Base-by-base conservation (phyloP, 2,329 filamentous ascomycete genomes). In the Myriosclerotinia curreyana region DNA sequence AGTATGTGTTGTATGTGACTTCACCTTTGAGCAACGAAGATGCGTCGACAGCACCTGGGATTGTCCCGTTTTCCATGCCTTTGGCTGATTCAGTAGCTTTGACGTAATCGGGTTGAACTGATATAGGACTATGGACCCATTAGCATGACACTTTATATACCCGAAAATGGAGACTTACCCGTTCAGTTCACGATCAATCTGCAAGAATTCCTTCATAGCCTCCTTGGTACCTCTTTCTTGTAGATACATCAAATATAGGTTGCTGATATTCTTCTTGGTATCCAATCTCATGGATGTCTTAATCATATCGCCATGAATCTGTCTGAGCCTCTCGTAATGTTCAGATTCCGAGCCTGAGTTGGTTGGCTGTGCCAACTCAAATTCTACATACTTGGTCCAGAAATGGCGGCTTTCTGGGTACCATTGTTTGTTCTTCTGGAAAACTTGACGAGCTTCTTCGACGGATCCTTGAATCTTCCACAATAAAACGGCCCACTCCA, bases 311-410 rank as follows among this genome's bases (percentile, higher is more conserved):
- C 90, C 83, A 72, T 94, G 86, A 15, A 97, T 89, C 61, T 87
- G 83, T 78, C 91, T 91, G 74, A 98, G 86, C n/a, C 88, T 88
- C 68, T 86, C 81, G 60, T 87, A 86, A 64, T 92, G 86, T 64
- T 85, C 79, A 1, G 80, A 71, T 72, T 94, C 90, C 2, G 83
- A 81, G 58, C 86, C 83, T 1, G 81, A 78, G 66, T 80, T 87
- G 1, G 87, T 88, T 14, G 91, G 89, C 75, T 96, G 93, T 64
- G 90, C 86, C 56, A 96, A 81, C 79, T 99, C 95, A 73, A 99
- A 96, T 65, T 89, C 81, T 62, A 98, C 83, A 81, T 92, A 98
- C 72, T 86, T 90, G 70, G 87, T 82, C 94, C 95, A 99, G 80
- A 98, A 98, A 51, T 90, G 81, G 42, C 87, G 85, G 75, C 92